These are phyloP conservation scores for Turritis glabra DNA, from an alignment of 345 rosid species.

Conservation along the genomic window DNA sequence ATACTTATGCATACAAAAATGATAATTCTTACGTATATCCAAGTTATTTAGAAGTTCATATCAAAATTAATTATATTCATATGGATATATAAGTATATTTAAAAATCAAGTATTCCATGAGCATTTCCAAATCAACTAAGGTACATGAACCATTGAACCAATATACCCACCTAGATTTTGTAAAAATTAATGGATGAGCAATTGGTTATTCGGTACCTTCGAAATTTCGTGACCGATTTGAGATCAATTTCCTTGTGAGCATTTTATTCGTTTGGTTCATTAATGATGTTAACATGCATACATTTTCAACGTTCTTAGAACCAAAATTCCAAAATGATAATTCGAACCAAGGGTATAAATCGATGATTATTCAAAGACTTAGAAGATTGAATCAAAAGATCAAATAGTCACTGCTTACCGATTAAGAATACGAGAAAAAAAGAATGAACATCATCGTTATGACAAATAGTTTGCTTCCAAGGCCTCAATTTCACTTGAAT, in stretches of 20 bases:
- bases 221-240: background rate
- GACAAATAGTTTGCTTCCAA: background rate
- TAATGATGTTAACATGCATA: background rate
- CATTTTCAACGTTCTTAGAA: background rate
- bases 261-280: background rate
- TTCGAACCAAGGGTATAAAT: too few relatives aligned
- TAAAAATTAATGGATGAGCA: background rate
- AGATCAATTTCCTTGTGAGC: background rate
- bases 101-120: background rate
- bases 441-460: background rate
- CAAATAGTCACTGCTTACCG: slow-evolving; percentile 46
- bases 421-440: slow-evolving; percentile 54
- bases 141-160: background rate
- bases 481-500: slow-evolving; percentile 9
- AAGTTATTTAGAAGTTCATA: background rate
- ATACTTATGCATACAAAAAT: too few relatives aligned
- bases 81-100: background rate
- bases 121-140: background rate
- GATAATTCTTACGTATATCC: background rate
- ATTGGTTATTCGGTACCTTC: background rate
- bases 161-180: background rate
- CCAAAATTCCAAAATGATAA: background rate
- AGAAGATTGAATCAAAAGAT: slow-evolving; percentile 36
- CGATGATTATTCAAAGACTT: slow-evolving; percentile 49
- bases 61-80: background rate